Evolutionary conservation across 2,329 filamentous ascomycete species (phyloP).

Genomic region (Clonostachys sp.): DNA sequence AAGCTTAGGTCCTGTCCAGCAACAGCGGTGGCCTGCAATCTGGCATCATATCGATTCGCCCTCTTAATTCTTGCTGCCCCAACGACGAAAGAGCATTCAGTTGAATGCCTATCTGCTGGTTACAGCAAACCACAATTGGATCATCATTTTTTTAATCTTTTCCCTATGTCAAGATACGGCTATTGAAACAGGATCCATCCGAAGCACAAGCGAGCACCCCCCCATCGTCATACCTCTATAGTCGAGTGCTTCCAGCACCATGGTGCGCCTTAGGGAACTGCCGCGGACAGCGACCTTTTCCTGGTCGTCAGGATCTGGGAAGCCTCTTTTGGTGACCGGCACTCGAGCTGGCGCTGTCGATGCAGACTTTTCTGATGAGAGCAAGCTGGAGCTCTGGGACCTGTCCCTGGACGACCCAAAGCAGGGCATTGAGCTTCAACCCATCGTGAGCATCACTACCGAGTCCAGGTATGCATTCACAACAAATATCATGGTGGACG

Average conservation of each 20-base stretch:
- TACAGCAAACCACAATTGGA: slow-evolving; percentile 16
- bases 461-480: slow-evolving; percentile 70
- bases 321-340: slow-evolving; percentile 84
- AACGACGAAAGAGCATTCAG: background rate
- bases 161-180: background rate
- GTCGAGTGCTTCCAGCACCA: slow-evolving; percentile 34
- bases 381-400: slow-evolving; percentile 95
- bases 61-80: background rate
- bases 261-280: slow-evolving; percentile 97
- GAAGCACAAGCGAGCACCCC: background rate
- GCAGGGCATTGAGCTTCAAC: slow-evolving; percentile 78
- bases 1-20: slow-evolving; percentile 18
- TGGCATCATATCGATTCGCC: slow-evolving; percentile 32
- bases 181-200: background rate
- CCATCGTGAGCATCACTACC: slow-evolving; percentile 75
- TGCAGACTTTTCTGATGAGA: slow-evolving; percentile 96
- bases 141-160: slow-evolving; percentile 6
- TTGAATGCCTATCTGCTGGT: slow-evolving; percentile 18
- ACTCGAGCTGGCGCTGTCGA: slow-evolving; percentile 93
- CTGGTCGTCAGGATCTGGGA: slow-evolving; percentile 80
- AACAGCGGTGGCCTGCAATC: slow-evolving; percentile 32
- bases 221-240: slow-evolving; percentile 5
- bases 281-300: slow-evolving; percentile 95
- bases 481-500: too few relatives aligned
- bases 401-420: slow-evolving; percentile 74